A percentile compares a stretch with the other conserved stretches of the same genome.
These are phyloP conservation scores for Mycena indigotica DNA, from an alignment of 768 basidiomycete genomes.

Conservation along the genomic window DNA sequence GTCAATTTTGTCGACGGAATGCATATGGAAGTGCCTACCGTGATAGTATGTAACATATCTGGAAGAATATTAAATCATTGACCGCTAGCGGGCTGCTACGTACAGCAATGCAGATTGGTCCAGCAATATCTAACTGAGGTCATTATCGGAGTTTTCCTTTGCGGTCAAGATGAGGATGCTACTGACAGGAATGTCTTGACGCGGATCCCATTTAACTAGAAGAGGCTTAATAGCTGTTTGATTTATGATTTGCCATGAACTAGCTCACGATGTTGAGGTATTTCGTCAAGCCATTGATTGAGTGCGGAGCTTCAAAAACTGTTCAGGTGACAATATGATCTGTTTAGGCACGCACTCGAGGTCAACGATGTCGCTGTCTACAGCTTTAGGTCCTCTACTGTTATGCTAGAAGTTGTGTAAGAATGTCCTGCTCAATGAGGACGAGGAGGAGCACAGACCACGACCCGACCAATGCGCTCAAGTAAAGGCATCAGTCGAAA, in stretches of 20 bases:
- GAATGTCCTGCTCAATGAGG: background rate
- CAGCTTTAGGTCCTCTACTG: background rate
- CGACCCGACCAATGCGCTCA: constrained; percentile 5
- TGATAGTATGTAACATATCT: constrained; percentile 10
- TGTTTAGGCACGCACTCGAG: background rate
- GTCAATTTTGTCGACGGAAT: constrained; percentile 41
- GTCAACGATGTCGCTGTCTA: background rate
- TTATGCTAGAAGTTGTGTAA: background rate
- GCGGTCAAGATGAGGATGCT: constrained; percentile 17
- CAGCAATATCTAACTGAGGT: background rate
- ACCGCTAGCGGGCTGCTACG: background rate
- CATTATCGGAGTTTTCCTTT: background rate
- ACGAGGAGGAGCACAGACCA: background rate
- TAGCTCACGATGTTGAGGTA: constrained; percentile 38
- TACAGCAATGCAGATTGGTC: constrained; percentile 10
- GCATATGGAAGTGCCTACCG: constrained; percentile 19
- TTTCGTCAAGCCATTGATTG: constrained; percentile 45
- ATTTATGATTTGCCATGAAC: constrained; percentile 23
- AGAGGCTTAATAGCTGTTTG: background rate
- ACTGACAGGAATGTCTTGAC: constrained; percentile 22
- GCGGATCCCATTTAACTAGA: constrained; percentile 29
- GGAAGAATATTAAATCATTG: background rate
- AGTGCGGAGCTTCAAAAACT: constrained; percentile 35
- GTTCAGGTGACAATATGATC: background rate
- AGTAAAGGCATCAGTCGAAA: constrained; percentile 7